A percentile compares a stretch with the other conserved stretches of the same genome.
Conservation (phyloP, 768 basidiomycete genomes). For the Botryobasidium botryosum region DNA sequence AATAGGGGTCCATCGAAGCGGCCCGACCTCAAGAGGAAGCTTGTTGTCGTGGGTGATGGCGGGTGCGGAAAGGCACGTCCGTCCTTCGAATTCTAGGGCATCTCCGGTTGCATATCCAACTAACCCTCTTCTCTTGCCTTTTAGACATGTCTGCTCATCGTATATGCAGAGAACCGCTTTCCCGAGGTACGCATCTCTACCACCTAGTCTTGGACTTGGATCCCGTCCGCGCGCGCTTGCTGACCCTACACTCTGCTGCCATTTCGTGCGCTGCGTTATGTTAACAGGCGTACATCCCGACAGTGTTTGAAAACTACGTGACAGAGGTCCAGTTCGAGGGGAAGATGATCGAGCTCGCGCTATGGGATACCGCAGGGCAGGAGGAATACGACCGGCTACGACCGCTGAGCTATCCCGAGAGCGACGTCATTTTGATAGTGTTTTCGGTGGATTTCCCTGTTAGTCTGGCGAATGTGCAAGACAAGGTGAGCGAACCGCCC, state of each 20-base stretch:
- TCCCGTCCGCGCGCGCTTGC: slow-evolving; percentile 13
- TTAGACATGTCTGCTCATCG: slow-evolving; percentile 86
- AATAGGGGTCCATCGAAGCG: slow-evolving; percentile 15
- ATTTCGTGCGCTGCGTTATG: neutral
- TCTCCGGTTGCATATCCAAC: neutral
- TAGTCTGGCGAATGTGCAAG: slow-evolving; percentile 77
- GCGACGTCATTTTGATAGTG: slow-evolving; percentile 82
- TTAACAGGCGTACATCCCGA: slow-evolving; percentile 71
- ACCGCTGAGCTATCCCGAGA: slow-evolving; percentile 75
- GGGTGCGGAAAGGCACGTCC: slow-evolving; percentile 22
- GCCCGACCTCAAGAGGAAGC: slow-evolving; percentile 72
- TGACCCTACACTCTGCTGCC: slow-evolving; percentile 15
- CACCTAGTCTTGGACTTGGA: neutral
- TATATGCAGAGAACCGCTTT: slow-evolving; percentile 91
- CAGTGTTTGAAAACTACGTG: slow-evolving; percentile 90
- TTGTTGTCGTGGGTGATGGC: slow-evolving; percentile 63
- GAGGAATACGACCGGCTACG: slow-evolving; percentile 89
- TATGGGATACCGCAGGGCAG: slow-evolving; percentile 97
- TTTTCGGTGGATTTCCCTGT: slow-evolving; percentile 90
- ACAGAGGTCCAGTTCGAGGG: slow-evolving; percentile 74
- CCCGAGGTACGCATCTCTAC: slow-evolving; percentile 51
- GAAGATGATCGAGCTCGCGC: slow-evolving; percentile 83
- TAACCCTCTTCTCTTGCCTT: neutral
- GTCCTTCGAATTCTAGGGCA: slow-evolving; percentile 45
- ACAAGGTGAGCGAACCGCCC: slow-evolving; percentile 40